These are phyloP conservation scores for Zoysia pacifica DNA, from an alignment of 176 grass and related monocot species.

Conservation along the genomic window DNA sequence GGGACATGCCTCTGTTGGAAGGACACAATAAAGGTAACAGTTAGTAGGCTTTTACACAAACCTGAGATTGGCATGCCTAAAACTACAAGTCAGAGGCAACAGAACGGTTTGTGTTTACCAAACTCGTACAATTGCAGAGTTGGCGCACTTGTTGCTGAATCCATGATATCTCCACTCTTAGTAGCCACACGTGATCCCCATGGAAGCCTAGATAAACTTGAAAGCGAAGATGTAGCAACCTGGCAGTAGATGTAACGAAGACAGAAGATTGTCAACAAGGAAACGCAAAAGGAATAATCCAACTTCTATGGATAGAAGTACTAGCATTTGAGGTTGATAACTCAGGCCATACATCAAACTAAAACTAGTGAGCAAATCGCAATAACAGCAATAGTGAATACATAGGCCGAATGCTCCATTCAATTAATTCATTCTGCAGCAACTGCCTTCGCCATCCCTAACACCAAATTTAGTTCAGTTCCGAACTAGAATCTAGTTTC, in stretches of 20 bases:
- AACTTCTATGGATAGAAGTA: background rate
- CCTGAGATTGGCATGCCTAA: background rate
- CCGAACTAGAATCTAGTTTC: background rate
- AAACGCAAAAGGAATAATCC: background rate
- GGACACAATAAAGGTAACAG: constrained; percentile 16
- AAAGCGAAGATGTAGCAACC: constrained; percentile 79
- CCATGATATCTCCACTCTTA: constrained; percentile 23
- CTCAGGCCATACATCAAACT: background rate
- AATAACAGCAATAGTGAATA: background rate
- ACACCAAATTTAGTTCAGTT: background rate
- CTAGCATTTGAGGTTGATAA: constrained; percentile 22
- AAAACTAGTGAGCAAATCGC: background rate
- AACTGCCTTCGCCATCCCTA: background rate
- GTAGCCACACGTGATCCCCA: constrained; percentile 76
- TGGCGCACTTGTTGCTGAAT: background rate
- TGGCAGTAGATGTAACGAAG: constrained; percentile 22
- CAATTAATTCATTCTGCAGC: background rate
- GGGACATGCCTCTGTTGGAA: constrained; percentile 87
- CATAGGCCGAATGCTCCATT: background rate
- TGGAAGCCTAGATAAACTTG: constrained; percentile 80
- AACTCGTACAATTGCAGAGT: constrained; percentile 89
- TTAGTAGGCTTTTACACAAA: constrained; percentile 24
- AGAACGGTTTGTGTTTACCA: constrained; percentile 57
- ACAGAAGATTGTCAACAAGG: background rate
- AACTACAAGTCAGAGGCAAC: background rate